Evolutionary conservation across 1,284 basidiomycete genomes (phyloP), one percentile per base, ranked within the genome.

Genomic region (Somion occarium): DNA sequence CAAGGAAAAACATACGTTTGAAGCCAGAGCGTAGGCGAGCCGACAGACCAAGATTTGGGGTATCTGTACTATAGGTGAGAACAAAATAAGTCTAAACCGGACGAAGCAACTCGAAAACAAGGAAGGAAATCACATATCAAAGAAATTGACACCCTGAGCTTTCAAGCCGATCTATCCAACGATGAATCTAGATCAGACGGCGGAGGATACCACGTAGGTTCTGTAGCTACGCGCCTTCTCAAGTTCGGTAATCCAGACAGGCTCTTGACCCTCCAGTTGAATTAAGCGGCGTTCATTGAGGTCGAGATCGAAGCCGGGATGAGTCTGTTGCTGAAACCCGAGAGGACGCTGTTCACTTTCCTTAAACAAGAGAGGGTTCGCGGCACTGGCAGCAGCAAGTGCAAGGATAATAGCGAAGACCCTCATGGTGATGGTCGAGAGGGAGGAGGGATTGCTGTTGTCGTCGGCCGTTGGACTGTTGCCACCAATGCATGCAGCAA

Each of bases 241-340:
- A 27, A 87, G 71, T 68, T 95, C 93, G 12, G 90, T 81, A 69
- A 93, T 85, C 83, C 83, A 87, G 27, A 84, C 75, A 19, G 88
- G 86, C 11, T 73, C 69, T 39, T 80, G 70, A 46, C 80, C 85
- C 52, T 84, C 79, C 60, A 91, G 74, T 65, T 91, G 82, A 46
- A 95, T 82, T 45, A 93, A 77, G 48, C 92, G 80, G 51, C 74
- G 73, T 51, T 82, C 87, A 55, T 78, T 73, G 50, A 94, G 73
- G 69, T 93, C 84, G 52, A 92, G 70, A 59, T 70, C 70, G 64
- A 78, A 75, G 23, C 75, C 79, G 7, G 65, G 64, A 46, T 64
- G 62, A 7, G 46, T 55, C 18, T 44, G 51, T 39, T 34, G 15
- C 38, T 34, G 38, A 3, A 46, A 30, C 20, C 55, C 54, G 15